Base-by-base conservation (phyloP, 179 eudicot species). In the Drosera spatulata region DNA sequence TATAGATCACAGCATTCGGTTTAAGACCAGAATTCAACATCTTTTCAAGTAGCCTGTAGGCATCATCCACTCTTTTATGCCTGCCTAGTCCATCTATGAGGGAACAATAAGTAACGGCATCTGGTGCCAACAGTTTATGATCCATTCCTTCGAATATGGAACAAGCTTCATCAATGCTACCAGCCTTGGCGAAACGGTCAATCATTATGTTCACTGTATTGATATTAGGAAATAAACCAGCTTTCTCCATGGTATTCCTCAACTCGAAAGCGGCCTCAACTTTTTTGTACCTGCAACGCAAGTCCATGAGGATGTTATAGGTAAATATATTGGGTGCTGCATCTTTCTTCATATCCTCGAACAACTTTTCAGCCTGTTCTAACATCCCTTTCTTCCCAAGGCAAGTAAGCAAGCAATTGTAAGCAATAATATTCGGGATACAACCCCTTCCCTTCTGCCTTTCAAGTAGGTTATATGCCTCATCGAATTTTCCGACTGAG, bases 61-160 rank as follows among this genome's bases (percentile, higher is more conserved):
- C 98, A 64, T 91, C 98, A 62, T 88, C 95, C 58, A 91, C 84
- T 79, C 81, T 79, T 43, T 88, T 85, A 59, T 67, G 79, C 70
- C 82, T 76, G 53, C 98, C 98, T 63, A 91, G 72, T 46, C 98
- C 98, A 55, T 91, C 95, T 52, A 93, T 89, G 71, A 93, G 66
- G 15, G 90, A 80, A 73, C 96, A 82, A 81, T 74, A 93, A 52
- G 99, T 93, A 39, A 68, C 62, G 50, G 81, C 80, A 75, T 82
- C 70, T 4, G 99, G 96, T 41, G 76, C 68, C 71, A 95, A 89
- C 71, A 77, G 53, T 74, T 81, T 82, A 61, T 70, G 80, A 69
- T 86, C 95, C 73, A 93, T 57, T 43, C 78, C 77, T 66, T 89
- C 78, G 68, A 93, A 93, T 62, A 89, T 82, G 39, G 85, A 65